Conservation (phyloP, 1,284 basidiomycete genomes). For the Ustilago xerochloae region DNA sequence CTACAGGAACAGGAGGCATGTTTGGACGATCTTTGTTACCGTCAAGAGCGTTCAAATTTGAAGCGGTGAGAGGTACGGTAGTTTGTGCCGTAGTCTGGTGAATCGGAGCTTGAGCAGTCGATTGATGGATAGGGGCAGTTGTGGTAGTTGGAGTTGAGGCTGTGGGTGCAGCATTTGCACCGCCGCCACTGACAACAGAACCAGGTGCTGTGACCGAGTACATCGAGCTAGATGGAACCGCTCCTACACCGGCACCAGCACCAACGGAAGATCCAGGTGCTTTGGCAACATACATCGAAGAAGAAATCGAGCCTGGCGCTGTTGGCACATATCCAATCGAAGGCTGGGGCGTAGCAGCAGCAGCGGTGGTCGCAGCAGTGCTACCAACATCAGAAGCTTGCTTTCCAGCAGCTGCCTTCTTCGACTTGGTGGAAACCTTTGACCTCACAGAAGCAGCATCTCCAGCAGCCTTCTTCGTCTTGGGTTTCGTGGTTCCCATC, state of each 20-base stretch:
- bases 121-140: neutral
- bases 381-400: neutral
- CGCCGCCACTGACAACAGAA: conserved; percentile 18
- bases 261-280: conserved; percentile 39
- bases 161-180: neutral
- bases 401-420: conserved; percentile 24
- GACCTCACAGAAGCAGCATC: conserved; percentile 39
- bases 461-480: conserved; percentile 34
- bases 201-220: conserved; percentile 38
- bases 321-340: conserved; percentile 33
- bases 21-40: conserved; percentile 22
- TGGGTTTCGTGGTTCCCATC: conserved; percentile 49
- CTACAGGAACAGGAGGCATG: conserved; percentile 46
- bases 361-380: neutral
- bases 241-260: conserved; percentile 5
- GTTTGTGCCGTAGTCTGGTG: conserved; percentile 5
- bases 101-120: neutral
- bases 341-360: conserved; percentile 16
- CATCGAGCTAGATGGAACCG: conserved; percentile 26
- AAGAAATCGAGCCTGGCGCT: conserved; percentile 37
- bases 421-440: conserved; percentile 25
- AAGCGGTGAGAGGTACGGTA: conserved; percentile 31
- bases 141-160: neutral
- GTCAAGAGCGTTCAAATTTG: conserved; percentile 33
- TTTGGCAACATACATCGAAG: conserved; percentile 32